Evolutionary conservation across 331 rosid genomes (phyloP).

Genomic region (Malus hybrid): DNA sequence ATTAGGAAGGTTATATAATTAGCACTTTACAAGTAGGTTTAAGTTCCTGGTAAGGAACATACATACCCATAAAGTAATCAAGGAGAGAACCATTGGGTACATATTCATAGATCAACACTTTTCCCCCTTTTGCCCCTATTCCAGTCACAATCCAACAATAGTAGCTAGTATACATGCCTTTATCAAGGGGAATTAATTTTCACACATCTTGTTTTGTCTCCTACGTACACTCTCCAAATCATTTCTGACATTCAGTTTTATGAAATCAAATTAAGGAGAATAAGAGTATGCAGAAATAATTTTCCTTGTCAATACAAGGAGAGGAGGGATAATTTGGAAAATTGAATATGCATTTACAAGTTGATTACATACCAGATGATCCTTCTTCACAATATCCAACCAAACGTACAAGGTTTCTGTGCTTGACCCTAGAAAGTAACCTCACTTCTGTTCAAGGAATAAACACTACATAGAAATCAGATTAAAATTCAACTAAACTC

Average conservation of each 20-base stretch:
- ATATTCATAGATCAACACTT: constrained; percentile 62
- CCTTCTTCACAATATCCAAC: constrained; percentile 86
- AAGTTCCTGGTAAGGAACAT: neutral
- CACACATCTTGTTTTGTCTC: neutral
- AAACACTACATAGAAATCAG: constrained; percentile 4
- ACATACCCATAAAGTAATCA: constrained; percentile 61
- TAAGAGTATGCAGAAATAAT: rapidly evolving
- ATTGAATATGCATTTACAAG: neutral
- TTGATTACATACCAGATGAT: constrained; percentile 37
- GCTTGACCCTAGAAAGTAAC: constrained; percentile 61
- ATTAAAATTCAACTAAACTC: no score
- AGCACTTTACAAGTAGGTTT: neutral
- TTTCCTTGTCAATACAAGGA: neutral
- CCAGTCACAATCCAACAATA: constrained; percentile 5
- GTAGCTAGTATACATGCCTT: neutral
- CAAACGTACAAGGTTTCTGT: constrained; percentile 60
- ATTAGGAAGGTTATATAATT: neutral
- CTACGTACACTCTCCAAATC: neutral
- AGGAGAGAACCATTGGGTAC: constrained; percentile 78
- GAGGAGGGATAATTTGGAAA: neutral
- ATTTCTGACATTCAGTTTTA: no score
- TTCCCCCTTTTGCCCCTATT: constrained; percentile 43
- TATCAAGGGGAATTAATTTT: no score
- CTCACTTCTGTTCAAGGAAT: constrained; percentile 47
- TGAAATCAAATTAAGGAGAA: neutral